Percentiles rank a stretch among this genome's conserved stretches.
Evolutionary conservation across 2,329 filamentous ascomycete genomes (phyloP).

Genomic region (Aspergillus sp.): DNA sequence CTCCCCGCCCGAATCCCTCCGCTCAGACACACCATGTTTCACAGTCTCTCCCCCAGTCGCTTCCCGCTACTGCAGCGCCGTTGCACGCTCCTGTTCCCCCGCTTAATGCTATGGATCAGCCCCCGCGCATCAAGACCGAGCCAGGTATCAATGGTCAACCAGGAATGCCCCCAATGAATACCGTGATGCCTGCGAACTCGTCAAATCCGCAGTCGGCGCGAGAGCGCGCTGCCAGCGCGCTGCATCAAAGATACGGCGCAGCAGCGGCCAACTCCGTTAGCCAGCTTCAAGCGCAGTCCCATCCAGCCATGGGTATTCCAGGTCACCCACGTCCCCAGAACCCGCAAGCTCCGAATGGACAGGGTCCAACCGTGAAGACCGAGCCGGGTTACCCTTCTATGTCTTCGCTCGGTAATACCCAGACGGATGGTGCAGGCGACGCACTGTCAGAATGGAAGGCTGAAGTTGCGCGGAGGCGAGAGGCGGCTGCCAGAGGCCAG

Average conservation of each 20-base stretch:
- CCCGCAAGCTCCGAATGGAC: conserved; percentile 28
- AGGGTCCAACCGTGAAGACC: conserved; percentile 35
- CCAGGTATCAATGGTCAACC: conserved; percentile 33
- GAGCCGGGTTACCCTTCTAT: conserved; percentile 27
- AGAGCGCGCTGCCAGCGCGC: conserved; percentile 44
- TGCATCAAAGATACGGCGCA: conserved; percentile 41
- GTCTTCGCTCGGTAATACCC: conserved; percentile 41
- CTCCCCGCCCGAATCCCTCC: conserved; percentile 26
- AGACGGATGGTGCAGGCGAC: conserved; percentile 66
- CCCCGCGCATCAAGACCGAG: conserved; percentile 46
- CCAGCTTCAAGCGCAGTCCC: conserved; percentile 35
- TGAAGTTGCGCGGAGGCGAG: conserved; percentile 36
- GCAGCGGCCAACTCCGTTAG: conserved; percentile 35
- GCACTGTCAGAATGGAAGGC: conserved; percentile 47
- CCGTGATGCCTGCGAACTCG: conserved; percentile 21
- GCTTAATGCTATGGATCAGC: conserved; percentile 21
- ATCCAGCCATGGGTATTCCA: conserved; percentile 25
- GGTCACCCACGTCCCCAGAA: conserved; percentile 25
- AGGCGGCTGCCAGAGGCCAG: conserved; percentile 27
- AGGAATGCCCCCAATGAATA: conserved; percentile 26
- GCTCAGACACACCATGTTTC: conserved; percentile 23
- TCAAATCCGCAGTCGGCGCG: conserved; percentile 41
- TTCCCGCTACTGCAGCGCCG: conserved; percentile 18
- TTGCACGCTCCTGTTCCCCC: conserved; percentile 13
- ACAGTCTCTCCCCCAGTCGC: conserved; percentile 25